These are phyloP conservation scores for Oryza rufipogon DNA, from an alignment of 176 grass and related monocot genomes.

Conservation along the genomic window DNA sequence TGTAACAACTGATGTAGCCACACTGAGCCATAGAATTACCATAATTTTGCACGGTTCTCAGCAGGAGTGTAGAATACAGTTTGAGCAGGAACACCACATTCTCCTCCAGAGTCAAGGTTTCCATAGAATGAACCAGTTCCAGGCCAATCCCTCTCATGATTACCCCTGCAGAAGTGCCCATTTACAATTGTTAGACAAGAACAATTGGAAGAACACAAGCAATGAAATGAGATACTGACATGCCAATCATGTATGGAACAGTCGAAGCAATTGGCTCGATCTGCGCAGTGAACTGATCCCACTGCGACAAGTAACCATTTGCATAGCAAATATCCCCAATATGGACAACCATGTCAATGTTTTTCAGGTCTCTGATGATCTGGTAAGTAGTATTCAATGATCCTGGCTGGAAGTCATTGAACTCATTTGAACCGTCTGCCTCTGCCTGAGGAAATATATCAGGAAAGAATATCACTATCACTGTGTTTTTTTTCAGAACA, in stretches of 20 bases:
- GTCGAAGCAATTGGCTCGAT: constrained; percentile 75
- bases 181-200: background rate
- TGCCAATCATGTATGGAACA: constrained; percentile 88
- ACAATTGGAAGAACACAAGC: background rate
- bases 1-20: background rate
- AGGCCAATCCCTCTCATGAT: constrained; percentile 95
- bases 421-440: constrained; percentile 92
- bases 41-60: constrained; percentile 85
- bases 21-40: constrained; percentile 39
- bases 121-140: constrained; percentile 86
- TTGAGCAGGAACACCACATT: constrained; percentile 87
- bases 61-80: constrained; percentile 94
- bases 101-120: constrained; percentile 71
- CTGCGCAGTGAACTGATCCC: constrained; percentile 93
- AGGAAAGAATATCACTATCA: background rate
- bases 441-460: constrained; percentile 56
- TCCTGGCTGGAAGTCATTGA: constrained; percentile 69
- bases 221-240: constrained; percentile 49
- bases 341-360: constrained; percentile 83
- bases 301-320: constrained; percentile 87
- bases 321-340: constrained; percentile 83
- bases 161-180: constrained; percentile 53
- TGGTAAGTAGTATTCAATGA: constrained; percentile 80
- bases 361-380: constrained; percentile 70
- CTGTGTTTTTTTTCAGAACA: background rate